Base-by-base conservation (phyloP, 805 yeast genomes). In the Maudiozyma serrabonitensis region DNA sequence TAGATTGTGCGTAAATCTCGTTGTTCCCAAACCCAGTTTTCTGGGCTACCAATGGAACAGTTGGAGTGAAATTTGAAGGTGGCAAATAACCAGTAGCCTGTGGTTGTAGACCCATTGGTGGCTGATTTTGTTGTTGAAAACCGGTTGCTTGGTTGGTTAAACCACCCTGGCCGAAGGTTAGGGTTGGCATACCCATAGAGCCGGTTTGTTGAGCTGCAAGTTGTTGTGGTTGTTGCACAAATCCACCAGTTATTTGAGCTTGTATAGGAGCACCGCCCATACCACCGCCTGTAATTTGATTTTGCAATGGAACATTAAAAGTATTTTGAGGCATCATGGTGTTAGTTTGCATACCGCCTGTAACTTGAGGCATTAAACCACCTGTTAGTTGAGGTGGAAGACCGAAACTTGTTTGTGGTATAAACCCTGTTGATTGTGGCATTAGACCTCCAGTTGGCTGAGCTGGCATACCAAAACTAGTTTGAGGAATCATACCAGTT, bases 51-150 rank as follows among this genome's bases (percentile, higher is more conserved):
- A 71, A 56, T 13, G 75, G 74, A 32, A 59, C 56, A 8, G 62
- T 59, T 15, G 64, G 59, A 51, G 60, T 57, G 50, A 64, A 57
- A 39, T 59, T 63, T 40, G 66, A 57, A 47, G 84, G 78, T 45
- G 80, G 74, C 39, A 79, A 71, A n/a, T 78, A 71, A 6, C 90
- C 87, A 3, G 93, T 84, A 53, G 78, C 78, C 62, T 84, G 91
- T 15, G 58, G 58, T 26, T 51, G 58, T 16, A 55, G 45, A 16
- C 52, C 54, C 38, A 39, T 38, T 18, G 40, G 8, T 6, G 28
- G 46, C 19, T n/a, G 16, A 6, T 15, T 15, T 40, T 40, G n/a
- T 8, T 25, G 40, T 42, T 46, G 25, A 60, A 25, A 23, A 9
- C 52, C 50, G 38, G 83, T 76, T 12, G 72, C 73, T 52, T 76